Conservation (phyloP, 106 monocot species). For the Alisma plantagoaquatica region DNA sequence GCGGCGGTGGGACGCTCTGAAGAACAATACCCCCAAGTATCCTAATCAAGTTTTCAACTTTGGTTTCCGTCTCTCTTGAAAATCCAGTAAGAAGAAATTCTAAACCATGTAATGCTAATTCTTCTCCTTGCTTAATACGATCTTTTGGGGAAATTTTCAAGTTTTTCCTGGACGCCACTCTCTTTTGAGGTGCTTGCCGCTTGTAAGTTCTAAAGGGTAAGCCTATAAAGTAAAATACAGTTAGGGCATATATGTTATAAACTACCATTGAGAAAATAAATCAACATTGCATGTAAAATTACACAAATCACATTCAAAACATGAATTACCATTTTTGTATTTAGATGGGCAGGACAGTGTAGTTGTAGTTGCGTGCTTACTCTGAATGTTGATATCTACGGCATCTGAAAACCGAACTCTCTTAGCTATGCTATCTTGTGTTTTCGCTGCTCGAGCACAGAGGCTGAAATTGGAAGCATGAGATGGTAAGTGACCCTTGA, state of each 20-base stretch:
- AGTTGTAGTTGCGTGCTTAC: too few relatives aligned
- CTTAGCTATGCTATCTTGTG: too few relatives aligned
- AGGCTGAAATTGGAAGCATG: too few relatives aligned
- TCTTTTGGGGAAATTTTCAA: neutral
- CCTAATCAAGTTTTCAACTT: constrained; percentile 49
- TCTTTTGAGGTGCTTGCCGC: neutral
- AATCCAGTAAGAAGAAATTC: constrained; percentile 85
- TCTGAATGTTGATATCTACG: constrained; percentile 10
- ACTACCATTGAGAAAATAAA: neutral
- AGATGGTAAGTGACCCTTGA: too few relatives aligned
- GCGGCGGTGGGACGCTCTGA: constrained; percentile 33
- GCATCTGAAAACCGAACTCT: constrained; percentile 52
- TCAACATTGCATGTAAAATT: too few relatives aligned
- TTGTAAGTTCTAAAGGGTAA: constrained; percentile 12
- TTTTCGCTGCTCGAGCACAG: too few relatives aligned
- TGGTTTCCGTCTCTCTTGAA: constrained; percentile 38
- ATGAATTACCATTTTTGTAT: too few relatives aligned
- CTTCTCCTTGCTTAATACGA: constrained; percentile 7
- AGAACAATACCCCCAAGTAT: constrained; percentile 64
- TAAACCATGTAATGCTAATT: constrained; percentile 46
- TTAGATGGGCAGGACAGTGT: too few relatives aligned
- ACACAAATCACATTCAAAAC: too few relatives aligned
- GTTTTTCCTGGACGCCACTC: neutral
- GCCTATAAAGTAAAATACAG: constrained; percentile 20
- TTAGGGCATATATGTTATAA: neutral